Evolutionary conservation across 2,329 filamentous ascomycete genomes (phyloP).

Genomic region (Diaporthe sp.): DNA sequence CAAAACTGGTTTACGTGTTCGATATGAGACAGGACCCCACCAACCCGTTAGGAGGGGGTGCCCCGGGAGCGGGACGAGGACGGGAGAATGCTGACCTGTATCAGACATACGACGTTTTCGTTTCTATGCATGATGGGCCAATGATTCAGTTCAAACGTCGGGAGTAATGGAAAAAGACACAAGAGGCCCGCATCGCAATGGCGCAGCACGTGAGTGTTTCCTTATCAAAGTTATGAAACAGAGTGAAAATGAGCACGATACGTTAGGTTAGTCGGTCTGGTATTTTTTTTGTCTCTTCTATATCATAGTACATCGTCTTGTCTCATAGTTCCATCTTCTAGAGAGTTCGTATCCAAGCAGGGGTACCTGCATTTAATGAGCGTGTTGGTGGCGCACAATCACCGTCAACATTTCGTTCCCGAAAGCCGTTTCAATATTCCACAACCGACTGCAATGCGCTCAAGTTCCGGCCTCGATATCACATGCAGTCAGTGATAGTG

Average conservation of each 20-base stretch:
- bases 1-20: constrained; percentile 22
- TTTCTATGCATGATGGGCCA: constrained; percentile 18
- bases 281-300: not conserved
- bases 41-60: constrained; percentile 17
- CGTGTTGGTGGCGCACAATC: not conserved
- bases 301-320: not conserved
- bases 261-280: not conserved
- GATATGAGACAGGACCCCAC: constrained; percentile 17
- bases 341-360: not conserved
- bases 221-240: not conserved
- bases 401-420: not conserved
- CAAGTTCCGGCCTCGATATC: not conserved
- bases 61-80: not conserved
- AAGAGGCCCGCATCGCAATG: not conserved
- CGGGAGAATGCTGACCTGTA: constrained; percentile 15
- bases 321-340: not conserved
- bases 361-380: not conserved
- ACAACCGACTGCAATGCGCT: not conserved
- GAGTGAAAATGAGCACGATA: not conserved
- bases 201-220: not conserved
- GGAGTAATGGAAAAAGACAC: not conserved
- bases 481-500: not conserved
- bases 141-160: constrained; percentile 26
- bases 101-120: constrained; percentile 25
- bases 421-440: not conserved